Base-by-base conservation (phyloP, 208 protist species). In the Leishmania braziliensis region DNA sequence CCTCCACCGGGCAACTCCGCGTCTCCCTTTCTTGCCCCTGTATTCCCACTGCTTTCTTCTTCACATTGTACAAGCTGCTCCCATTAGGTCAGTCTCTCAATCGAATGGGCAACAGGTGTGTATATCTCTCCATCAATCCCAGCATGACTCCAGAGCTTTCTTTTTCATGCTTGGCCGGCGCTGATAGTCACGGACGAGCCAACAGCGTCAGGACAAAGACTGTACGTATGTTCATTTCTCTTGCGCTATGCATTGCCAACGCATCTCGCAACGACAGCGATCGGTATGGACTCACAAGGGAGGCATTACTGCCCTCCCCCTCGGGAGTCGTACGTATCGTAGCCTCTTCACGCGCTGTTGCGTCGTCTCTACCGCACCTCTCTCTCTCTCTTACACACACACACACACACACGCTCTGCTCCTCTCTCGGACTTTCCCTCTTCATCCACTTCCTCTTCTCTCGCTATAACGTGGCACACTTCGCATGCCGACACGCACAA, bases 31-130 rank as follows among this genome's bases (percentile, higher is more conserved):
- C 23, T 36, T 78, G n/a, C 26, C 69, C 79, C 43, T 72, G 62
- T 76, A 58, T 82, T 65, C 75, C 16, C 48, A 73, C 70, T 39
- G 58, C 29, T 60, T 82, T 76, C 48, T 72, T 33, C 10, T 85
- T 77, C 39, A 39, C 29, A 29, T 29, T 39, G 29, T 0, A 16
- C 9, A 18, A 14, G 62, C 29, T 14, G 62, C 29, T 68, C 29
- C 29, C 5, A 68, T 43, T 14, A 68, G 9, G 3, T 68, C 62
- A 16, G 62, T 39, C 29, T 33, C 4, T 14, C 62, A 68, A 39
- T 68, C 29, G 29, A 39, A 39, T 39, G 29, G 62, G 29, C 12
- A 29, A 6, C 29, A 20, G 26, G 62, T 33, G 33, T 29, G 9
- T 9, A 29, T 50, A 16, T 73, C 51, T 4, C 62, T 63, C 26